Evolutionary conservation across 2,329 filamentous ascomycete species (phyloP), one percentile per base, ranked within the genome.

Genomic region (Arthrobotrys iridis): DNA sequence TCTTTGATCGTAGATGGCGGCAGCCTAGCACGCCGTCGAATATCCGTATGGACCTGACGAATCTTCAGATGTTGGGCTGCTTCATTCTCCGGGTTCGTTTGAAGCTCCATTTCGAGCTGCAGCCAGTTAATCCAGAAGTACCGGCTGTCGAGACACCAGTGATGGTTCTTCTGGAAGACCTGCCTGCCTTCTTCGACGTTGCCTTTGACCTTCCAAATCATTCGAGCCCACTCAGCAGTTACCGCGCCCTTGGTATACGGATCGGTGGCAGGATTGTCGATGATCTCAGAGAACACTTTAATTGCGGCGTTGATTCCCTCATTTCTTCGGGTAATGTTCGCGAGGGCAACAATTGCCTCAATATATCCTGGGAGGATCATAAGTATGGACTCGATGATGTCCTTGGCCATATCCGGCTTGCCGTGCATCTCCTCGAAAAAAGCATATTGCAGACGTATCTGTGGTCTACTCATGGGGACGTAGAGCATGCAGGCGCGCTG

Each of bases 121-220:
- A 98, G 87, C 85, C 93, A 98, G 80, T 88, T 91, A 78, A 89
- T 86, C 94, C 95, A 99, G 85, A 98, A 98, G 45, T 91, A 85
- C 33, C 89, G 88, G 82, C 93, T 97, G 80, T 95, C 92, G 1
- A 90, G 86, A 81, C 96, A 97, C 85, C 89, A 92, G 80, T 93
- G 89, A 66, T 91, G 86, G 79, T 97, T 94, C 82, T 90, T 91
- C 76, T 89, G 84, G 84, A 94, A 98, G 0, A 97, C 88, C 62
- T 90, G 88, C 26, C 95, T 91, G 40, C 93, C 93, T 79, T 94
- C 92, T 7, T 92, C 90, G 0, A 88, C 85, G 0, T 89, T 90
- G 13, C 92, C 91, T 84, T 94, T 93, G 81, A 90, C 88, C 83
- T 93, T 95, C 92, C 93, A 97, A 45, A 97, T 81, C 65, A 98